Conservation (phyloP, 176 grass and related monocot genomes). For the Coix lacrymajobi region DNA sequence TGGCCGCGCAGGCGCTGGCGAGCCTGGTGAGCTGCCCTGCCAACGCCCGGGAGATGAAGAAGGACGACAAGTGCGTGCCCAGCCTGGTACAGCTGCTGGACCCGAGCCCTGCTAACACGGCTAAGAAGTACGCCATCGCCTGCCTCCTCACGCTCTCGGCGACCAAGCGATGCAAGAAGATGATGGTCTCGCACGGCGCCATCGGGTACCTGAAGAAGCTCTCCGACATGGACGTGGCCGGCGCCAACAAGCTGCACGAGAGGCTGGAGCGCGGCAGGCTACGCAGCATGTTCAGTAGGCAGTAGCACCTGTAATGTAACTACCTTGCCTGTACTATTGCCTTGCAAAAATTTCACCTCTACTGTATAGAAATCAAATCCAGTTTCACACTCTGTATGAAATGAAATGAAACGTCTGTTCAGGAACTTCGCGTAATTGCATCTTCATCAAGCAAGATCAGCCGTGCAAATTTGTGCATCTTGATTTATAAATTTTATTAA, state of each 20-base stretch:
- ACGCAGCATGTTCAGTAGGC: conserved; percentile 67
- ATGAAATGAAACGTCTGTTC: not conserved
- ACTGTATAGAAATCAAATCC: not conserved
- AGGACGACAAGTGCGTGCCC: conserved; percentile 71
- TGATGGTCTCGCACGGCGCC: conserved; percentile 88
- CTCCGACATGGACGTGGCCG: conserved; percentile 73
- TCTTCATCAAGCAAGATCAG: not conserved
- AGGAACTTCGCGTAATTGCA: not conserved
- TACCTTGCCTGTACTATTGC: not conserved
- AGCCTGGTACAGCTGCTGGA: conserved; percentile 88
- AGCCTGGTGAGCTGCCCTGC: conserved; percentile 43
- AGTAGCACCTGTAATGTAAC: conserved; percentile 14
- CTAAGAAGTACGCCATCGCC: conserved; percentile 76
- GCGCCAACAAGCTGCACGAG: conserved; percentile 65
- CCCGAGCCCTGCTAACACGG: conserved; percentile 68
- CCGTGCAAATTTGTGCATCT: not conserved
- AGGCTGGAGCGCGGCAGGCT: conserved; percentile 59
- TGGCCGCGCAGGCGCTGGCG: conserved; percentile 74
- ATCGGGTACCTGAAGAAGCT: conserved; percentile 97
- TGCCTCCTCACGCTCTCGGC: conserved; percentile 57
- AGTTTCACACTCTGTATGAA: not conserved
- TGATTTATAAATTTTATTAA: too few species aligned
- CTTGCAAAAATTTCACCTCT: not conserved
- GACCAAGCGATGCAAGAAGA: conserved; percentile 66
- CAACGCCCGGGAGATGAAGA: conserved; percentile 58